These are phyloP conservation scores for Cardiospermum halicacabum DNA, from an alignment of 345 rosid species.

Conservation along the genomic window DNA sequence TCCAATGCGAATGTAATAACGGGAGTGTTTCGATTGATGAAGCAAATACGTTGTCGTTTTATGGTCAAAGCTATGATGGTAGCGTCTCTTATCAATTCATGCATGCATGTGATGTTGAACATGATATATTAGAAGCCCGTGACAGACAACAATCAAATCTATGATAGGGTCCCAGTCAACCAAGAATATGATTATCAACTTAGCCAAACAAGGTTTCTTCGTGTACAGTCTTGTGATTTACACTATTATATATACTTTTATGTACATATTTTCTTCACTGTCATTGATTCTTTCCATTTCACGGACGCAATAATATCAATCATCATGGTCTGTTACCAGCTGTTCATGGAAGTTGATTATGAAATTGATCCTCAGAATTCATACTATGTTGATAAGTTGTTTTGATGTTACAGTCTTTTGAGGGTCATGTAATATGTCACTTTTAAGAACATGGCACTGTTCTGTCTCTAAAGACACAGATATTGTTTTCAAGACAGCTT, in stretches of 20 bases:
- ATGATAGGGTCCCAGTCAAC: slow-evolving; percentile 5
- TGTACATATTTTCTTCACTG: too few species aligned
- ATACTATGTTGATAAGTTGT: too few species aligned
- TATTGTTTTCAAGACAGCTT: slow-evolving; percentile 30
- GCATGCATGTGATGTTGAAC: slow-evolving; percentile 13
- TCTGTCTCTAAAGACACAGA: too few species aligned
- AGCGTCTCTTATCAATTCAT: too few species aligned
- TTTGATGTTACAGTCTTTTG: too few species aligned
- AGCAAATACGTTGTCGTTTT: not conserved
- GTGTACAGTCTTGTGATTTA: not conserved
- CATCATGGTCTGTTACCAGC: too few species aligned
- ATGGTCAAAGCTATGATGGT: not conserved
- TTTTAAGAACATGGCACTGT: too few species aligned
- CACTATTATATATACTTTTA: not conserved
- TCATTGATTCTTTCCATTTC: too few species aligned
- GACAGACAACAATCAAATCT: slow-evolving; percentile 27
- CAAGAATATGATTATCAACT: not conserved
- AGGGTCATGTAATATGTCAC: too few species aligned
- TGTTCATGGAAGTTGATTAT: too few species aligned
- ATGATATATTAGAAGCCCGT: slow-evolving; percentile 16
- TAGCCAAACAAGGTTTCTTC: not conserved
- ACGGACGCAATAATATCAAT: too few species aligned
- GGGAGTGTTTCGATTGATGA: not conserved
- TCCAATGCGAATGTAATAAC: not conserved
- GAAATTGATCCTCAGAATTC: too few species aligned